Base-by-base conservation (phyloP, 2,329 filamentous ascomycete genomes). In the Fusarium tupiense region DNA sequence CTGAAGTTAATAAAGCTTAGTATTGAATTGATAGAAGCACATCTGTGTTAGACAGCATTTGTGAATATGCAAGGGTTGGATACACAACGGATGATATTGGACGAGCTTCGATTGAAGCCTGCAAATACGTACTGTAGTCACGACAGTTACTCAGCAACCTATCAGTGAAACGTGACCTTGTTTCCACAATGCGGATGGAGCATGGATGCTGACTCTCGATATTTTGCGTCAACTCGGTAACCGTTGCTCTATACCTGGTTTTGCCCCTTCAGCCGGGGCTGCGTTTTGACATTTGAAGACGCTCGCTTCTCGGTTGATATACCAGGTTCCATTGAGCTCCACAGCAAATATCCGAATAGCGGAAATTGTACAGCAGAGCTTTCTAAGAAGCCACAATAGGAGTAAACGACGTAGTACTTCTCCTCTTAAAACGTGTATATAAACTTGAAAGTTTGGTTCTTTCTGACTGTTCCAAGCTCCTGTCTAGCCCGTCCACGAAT, bases 121-220 rank as follows among this genome's bases (percentile, higher is more conserved):
- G 56, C 22, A 53, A 33, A 52, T 49, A 44, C 57, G 52, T 64
- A 53, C 47, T 35, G 64, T 47, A 70, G 50, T 70, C 53, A 66
- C 35, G 47, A 54, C 57, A 71, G 66, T 66, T 63, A 63, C 71
- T 73, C 49, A 70, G 59, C 66, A 73, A 67, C 66, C 68, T 69
- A 33, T 59, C 63, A 37, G 44, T 64, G 63, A 72, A 72, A 72
- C 69, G 50, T 43, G 63, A 37, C 33, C 47, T 49, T 46, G 60
- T 58, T 58, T 50, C 65, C 62, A 64, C 67, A 64, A 46, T 31
- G 37, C 58, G 38, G 63, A 50, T 72, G 63, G 54, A 68, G 59
- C 68, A 59, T 56, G 61, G 52, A 64, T 63, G 40, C 24, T 46
- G 50, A 41, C 52, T 54, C 52, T 57, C n/a, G 49, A 41, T 47